Evolutionary conservation across 495 filamentous ascomycete species (phyloP).

Genomic region (Bombardia bombarda): DNA sequence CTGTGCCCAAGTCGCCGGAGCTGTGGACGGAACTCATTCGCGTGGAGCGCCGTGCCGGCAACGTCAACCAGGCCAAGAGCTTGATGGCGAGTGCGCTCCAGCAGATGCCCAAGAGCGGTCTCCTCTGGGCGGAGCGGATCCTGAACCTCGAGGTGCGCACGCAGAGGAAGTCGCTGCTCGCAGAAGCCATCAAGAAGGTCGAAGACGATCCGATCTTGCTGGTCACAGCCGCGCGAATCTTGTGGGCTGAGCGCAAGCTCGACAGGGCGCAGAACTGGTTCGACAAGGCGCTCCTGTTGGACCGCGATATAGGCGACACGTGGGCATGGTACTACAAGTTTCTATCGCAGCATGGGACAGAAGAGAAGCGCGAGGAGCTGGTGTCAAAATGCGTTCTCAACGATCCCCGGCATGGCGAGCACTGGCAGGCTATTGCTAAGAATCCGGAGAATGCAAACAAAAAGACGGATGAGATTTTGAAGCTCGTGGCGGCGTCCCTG

Average conservation of each 20-base stretch:
- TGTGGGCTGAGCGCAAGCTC: conserved; percentile 60
- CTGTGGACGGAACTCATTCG: conserved; percentile 90
- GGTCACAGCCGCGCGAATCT: conserved; percentile 46
- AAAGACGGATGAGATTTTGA: conserved; percentile 72
- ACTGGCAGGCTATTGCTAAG: conserved; percentile 82
- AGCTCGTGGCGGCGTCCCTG: conserved; percentile 52
- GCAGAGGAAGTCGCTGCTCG: conserved; percentile 78
- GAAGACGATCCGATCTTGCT: conserved; percentile 86
- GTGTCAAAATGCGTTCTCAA: conserved; percentile 63
- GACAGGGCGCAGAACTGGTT: conserved; percentile 96
- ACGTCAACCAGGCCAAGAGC: conserved; percentile 72
- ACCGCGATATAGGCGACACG: conserved; percentile 80
- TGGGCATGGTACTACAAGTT: conserved; percentile 99
- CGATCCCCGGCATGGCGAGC: conserved; percentile 87
- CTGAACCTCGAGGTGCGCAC: conserved; percentile 88
- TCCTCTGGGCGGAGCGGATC: conserved; percentile 90
- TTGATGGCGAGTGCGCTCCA: conserved; percentile 90
- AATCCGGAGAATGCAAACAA: conserved; percentile 70
- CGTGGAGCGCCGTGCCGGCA: conserved; percentile 82
- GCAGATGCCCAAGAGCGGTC: conserved; percentile 79
- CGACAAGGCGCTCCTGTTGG: conserved; percentile 81
- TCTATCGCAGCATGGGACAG: conserved; percentile 78
- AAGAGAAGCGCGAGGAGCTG: conserved; percentile 80
- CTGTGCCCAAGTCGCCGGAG: conserved; percentile 72
- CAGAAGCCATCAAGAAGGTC: conserved; percentile 94